Conservation (phyloP, 179 eudicot genomes). For the Spinacia oleracea region DNA sequence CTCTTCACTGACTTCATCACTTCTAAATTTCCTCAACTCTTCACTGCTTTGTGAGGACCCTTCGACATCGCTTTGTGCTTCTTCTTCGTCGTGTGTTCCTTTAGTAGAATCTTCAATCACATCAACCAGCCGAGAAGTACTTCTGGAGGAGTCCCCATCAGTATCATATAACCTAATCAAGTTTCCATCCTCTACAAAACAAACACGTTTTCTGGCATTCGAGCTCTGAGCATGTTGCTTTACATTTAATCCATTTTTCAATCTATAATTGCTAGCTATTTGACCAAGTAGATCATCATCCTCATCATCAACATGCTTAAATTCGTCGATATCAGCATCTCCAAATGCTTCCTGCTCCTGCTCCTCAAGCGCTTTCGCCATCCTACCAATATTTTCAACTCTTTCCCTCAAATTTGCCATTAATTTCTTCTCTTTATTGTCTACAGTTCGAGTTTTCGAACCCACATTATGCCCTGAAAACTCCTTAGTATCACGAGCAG, state of each 20-base stretch:
- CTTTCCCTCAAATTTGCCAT: constrained; percentile 38
- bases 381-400: constrained; percentile 41
- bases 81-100: constrained; percentile 50
- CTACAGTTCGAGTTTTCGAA: constrained; percentile 27
- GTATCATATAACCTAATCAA: constrained; percentile 37
- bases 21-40: constrained; percentile 34
- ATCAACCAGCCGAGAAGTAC: constrained; percentile 36
- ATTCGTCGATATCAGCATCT: constrained; percentile 30
- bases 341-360: constrained; percentile 27
- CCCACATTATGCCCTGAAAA: constrained; percentile 18
- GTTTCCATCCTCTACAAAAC: constrained; percentile 64
- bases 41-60: constrained; percentile 38
- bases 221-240: constrained; percentile 29
- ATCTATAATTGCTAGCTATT: constrained; percentile 16
- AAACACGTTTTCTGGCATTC: constrained; percentile 53
- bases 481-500: constrained; percentile 26
- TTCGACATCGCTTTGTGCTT: constrained; percentile 38
- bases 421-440: constrained; percentile 35
- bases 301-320: constrained; percentile 21
- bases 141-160: constrained; percentile 33
- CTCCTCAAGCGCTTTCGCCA: constrained; percentile 34
- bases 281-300: constrained; percentile 18
- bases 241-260: constrained; percentile 26
- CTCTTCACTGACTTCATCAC: constrained; percentile 23
- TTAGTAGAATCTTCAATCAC: constrained; percentile 41